Evolutionary conservation across 1,284 basidiomycete species (phyloP), one percentile per base, ranked within the genome.

Genomic region (Fistulina hepatica): DNA sequence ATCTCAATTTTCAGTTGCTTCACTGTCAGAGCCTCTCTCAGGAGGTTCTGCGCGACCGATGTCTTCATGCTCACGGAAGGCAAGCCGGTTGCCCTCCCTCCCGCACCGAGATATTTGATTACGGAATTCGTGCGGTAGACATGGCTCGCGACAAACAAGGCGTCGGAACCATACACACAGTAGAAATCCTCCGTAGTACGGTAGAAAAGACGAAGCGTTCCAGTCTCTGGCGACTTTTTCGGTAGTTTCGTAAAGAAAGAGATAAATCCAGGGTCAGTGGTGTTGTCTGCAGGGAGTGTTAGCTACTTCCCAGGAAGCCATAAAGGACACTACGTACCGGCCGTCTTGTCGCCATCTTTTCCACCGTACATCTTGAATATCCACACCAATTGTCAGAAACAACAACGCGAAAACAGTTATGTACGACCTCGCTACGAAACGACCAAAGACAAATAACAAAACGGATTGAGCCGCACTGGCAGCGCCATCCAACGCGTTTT

Each of bases 1-100:
- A 98, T 95, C 61, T 98, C 91, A n/a, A 98, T 76, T 21, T 86
- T 75, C 49, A 99, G 75, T 61, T 98, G 94, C 56, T 80, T 83
- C 13, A 75, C 64, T 2, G 94, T 97, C 39, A 99, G 60, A 2
- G 90, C 91, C 39, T 98, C 93, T 31, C 95, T 67, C 33, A 99
- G 62, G 47, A 97, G 83, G 27, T 71, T 71, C 51, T 89, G 88
- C 1, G 92, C 91, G n/a, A 91, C 77, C 16, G 76, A 76, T 35
- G 72, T 64, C 52, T 78, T 88, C 39, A 99, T 66, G 0, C 75
- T 80, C 37, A 95, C 88, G 36, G 77, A 81, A 0, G 88, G 77
- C 1, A 97, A 64, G 2, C 79, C 77, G 1, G 59, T 58, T 1
- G 61, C 53, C 48, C 65, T 68, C 10, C 73, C 73, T 2, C 75